Evolutionary conservation across 768 basidiomycete genomes (phyloP).

Genomic region (Boletus eberwhitei): DNA sequence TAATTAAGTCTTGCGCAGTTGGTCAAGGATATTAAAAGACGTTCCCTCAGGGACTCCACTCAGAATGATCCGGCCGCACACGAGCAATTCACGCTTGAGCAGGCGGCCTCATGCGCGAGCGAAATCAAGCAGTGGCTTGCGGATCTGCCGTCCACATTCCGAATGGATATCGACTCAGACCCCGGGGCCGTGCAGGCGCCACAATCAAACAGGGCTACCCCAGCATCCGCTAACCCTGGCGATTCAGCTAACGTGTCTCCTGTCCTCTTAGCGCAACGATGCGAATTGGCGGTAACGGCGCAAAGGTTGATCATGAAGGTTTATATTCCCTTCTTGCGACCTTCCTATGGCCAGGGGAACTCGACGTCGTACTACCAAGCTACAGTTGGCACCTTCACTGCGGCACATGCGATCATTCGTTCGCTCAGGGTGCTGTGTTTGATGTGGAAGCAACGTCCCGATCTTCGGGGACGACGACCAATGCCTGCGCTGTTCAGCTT

Average conservation of each 20-base stretch:
- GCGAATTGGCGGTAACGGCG: slow-evolving; percentile 58
- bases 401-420: slow-evolving; percentile 62
- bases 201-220: slow-evolving; percentile 6
- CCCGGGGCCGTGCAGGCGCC: slow-evolving; percentile 13
- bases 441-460: slow-evolving; percentile 37
- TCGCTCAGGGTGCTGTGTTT: slow-evolving; percentile 44
- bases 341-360: slow-evolving; percentile 25
- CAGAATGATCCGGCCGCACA: slow-evolving; percentile 26
- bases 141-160: slow-evolving; percentile 49
- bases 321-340: slow-evolving; percentile 64
- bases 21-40: slow-evolving; percentile 57
- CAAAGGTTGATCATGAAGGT: slow-evolving; percentile 60
- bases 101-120: slow-evolving; percentile 54
- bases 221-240: slow-evolving; percentile 8
- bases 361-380: slow-evolving; percentile 46
- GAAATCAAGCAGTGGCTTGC: slow-evolving; percentile 54
- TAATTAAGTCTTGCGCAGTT: slow-evolving; percentile 54
- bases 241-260: slow-evolving; percentile 29
- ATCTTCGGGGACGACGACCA: slow-evolving; percentile 31
- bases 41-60: slow-evolving; percentile 41
- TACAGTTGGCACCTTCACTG: slow-evolving; percentile 54
- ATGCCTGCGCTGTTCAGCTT: slow-evolving; percentile 50
- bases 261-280: slow-evolving; percentile 47
- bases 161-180: slow-evolving; percentile 39
- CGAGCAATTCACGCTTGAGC: slow-evolving; percentile 51